Conservation (phyloP, 176 grass and related monocot genomes). For the Avena atlantica region DNA sequence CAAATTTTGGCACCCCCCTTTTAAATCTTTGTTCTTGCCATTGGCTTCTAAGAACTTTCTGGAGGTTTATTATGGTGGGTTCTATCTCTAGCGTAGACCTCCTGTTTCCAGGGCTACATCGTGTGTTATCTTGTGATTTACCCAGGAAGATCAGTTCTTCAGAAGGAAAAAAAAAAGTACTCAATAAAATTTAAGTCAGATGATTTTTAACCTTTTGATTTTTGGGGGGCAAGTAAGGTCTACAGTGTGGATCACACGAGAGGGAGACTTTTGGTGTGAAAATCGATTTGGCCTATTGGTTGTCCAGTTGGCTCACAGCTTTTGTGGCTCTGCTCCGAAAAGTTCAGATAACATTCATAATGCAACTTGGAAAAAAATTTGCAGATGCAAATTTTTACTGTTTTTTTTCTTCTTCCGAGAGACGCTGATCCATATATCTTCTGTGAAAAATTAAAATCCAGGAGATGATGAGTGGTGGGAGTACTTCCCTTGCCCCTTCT, state of each 20-base stretch:
- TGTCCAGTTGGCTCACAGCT: conserved; percentile 25
- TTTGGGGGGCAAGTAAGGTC: not conserved
- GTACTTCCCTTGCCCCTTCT: conserved; percentile 76
- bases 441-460: not conserved
- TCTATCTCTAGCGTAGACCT: not conserved
- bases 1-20: not conserved
- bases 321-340: not conserved
- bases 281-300: not conserved
- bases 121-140: not conserved
- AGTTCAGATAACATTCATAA: not conserved
- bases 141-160: not conserved
- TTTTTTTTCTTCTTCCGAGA: not conserved
- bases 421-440: not conserved
- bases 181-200: not conserved
- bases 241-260: not conserved
- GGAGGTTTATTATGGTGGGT: not conserved
- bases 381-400: not conserved
- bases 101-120: not conserved
- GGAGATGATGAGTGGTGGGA: conserved; percentile 67
- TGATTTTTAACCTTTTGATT: conserved; percentile 1
- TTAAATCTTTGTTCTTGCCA: not conserved
- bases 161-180: not conserved
- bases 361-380: conserved; percentile 5
- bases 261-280: not conserved
- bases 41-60: not conserved